Conservation (phyloP, 2,329 filamentous ascomycete genomes). For the Diaporthe caulivora region DNA sequence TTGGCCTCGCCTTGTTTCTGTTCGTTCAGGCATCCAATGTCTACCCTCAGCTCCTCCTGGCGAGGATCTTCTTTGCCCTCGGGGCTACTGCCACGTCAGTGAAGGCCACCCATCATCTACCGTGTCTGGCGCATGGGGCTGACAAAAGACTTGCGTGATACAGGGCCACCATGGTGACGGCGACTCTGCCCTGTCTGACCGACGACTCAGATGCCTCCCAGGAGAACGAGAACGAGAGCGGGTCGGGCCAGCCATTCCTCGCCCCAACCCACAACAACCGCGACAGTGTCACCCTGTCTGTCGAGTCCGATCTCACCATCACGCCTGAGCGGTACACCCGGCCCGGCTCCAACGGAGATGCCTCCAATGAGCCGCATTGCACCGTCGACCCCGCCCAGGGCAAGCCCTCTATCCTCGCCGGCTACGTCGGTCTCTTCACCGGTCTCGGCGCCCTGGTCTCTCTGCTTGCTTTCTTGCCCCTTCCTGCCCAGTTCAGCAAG, state of each 20-base stretch:
- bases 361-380: conserved; percentile 31
- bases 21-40: conserved; percentile 90
- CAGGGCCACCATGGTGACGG: conserved; percentile 94
- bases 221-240: conserved; percentile 23
- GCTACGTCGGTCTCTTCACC: conserved; percentile 91
- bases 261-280: conserved; percentile 54
- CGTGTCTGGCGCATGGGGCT: not conserved
- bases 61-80: conserved; percentile 87
- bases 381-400: conserved; percentile 47
- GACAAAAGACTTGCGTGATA: conserved; percentile 24
- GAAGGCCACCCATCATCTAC: not conserved
- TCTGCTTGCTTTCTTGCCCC: conserved; percentile 83
- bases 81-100: conserved; percentile 88
- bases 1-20: conserved; percentile 80
- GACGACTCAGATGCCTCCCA: conserved; percentile 56
- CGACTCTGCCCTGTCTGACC: conserved; percentile 82
- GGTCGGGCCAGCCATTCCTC: conserved; percentile 50
- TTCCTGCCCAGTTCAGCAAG: conserved; percentile 83
- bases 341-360: conserved; percentile 41
- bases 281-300: conserved; percentile 73
- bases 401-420: conserved; percentile 77
- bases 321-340: conserved; percentile 72
- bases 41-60: conserved; percentile 89
- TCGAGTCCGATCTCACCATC: conserved; percentile 81
- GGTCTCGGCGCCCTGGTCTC: conserved; percentile 92